Evolutionary conservation across 345 rosid species (phyloP), one percentile per base, ranked within the genome.

Genomic region (Hibiscus mutabilis): DNA sequence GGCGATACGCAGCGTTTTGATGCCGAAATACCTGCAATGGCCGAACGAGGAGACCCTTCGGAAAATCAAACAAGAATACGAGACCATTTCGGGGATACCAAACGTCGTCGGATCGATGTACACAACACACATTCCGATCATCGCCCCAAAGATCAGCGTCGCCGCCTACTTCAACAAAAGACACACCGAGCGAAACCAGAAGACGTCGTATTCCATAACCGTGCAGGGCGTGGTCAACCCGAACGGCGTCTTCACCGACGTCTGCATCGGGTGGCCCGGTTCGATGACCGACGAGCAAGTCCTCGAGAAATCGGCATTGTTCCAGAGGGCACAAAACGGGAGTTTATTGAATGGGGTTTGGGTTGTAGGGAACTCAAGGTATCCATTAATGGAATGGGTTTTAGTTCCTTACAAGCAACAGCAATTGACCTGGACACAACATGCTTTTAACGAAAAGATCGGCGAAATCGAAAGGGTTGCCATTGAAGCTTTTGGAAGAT

Each of bases 251-350:
- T 63, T 63, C 52, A 63, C 68, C 3, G 68, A 63, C 15, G 52
- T 63, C 12, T 63, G 68, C 6, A 63, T 63, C 27, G 68, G 68
- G 0, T 63, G 68, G 68, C 68, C 68, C 3, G 68, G 68, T 40
- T 63, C 68, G n/a, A 63, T 63, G 68, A 40, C 25, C 31, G 68
- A 63, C 6, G 68, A 63, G 21, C 68, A 63, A 40, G 52, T 63
- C 29, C 14, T 63, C 5, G 51, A 40, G 19, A 63, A 63, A 19
- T 63, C 52, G 13, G 68, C 68, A 0, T 14, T 63, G n/a, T n/a
- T n/a, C 7, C 49, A 63, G 0, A 37, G 51, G 8, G 68, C 68
- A 1, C 9, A 55, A 63, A 63, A 19, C 24, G 68, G 29, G 1
- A 51, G 51, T 10, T 12, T 40, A 12, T 19, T 63, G 44, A 21